Evolutionary conservation across 345 rosid genomes (phyloP).

Genomic region (Lumnitzera racemosa): DNA sequence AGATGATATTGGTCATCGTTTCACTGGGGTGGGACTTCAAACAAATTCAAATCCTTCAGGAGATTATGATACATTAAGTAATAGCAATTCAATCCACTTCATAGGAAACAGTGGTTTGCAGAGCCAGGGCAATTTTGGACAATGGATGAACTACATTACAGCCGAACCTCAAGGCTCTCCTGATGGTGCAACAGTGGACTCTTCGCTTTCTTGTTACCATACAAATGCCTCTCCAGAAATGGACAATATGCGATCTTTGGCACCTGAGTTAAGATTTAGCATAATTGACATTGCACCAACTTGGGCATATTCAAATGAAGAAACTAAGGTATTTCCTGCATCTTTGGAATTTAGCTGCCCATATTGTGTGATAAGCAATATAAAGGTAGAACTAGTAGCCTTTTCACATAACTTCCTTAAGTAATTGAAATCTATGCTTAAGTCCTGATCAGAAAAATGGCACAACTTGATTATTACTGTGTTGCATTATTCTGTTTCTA

Average conservation of each 20-base stretch:
- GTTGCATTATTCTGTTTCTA: too few relatives aligned
- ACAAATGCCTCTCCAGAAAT: slow-evolving; percentile 31
- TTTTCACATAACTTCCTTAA: too few relatives aligned
- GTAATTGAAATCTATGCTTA: too few relatives aligned
- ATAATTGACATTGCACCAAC: slow-evolving; percentile 78
- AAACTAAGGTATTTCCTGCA: slow-evolving; percentile 59
- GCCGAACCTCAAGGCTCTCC: slow-evolving; percentile 41
- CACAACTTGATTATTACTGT: too few relatives aligned
- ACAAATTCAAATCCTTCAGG: slow-evolving; percentile 27
- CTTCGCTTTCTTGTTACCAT: slow-evolving; percentile 35
- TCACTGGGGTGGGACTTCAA: slow-evolving; percentile 22
- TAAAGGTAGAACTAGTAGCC: neutral
- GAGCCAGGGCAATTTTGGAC: slow-evolving; percentile 83
- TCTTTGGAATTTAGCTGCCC: neutral
- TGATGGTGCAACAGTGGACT: slow-evolving; percentile 34
- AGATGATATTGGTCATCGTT: slow-evolving; percentile 16
- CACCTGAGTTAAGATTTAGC: slow-evolving; percentile 50
- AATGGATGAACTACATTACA: slow-evolving; percentile 60
- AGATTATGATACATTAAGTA: slow-evolving; percentile 20
- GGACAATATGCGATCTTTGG: slow-evolving; percentile 25
- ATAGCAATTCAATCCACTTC: slow-evolving; percentile 36
- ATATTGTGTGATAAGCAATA: neutral
- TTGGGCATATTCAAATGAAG: slow-evolving; percentile 75
- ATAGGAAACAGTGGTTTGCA: slow-evolving; percentile 45
- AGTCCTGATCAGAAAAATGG: too few relatives aligned